phyloP scores from a whole-genome alignment of 2,329 filamentous ascomycete species.

The Sordariomycetes sp. region DNA sequence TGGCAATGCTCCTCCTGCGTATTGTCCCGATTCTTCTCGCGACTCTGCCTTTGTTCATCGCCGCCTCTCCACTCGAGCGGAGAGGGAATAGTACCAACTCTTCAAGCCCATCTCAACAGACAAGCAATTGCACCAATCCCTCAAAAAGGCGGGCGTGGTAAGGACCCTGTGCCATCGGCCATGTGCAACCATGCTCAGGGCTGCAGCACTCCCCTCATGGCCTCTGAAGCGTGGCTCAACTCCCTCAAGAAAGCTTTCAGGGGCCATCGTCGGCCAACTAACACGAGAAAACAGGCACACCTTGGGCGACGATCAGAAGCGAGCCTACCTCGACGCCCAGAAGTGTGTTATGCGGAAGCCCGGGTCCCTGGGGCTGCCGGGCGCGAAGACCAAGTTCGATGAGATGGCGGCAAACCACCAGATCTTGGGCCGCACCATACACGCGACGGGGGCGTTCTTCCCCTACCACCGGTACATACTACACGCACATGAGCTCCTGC shows the following conservation, averaged over 20 bases:
- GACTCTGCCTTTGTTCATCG: not conserved
- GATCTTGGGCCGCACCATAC: slow-evolving; percentile 5
- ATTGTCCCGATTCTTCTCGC: not conserved
- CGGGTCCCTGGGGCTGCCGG: not conserved
- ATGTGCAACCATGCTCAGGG: not conserved
- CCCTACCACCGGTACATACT: slow-evolving; percentile 8
- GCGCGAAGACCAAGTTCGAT: slow-evolving; percentile 6
- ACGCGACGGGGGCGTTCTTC: slow-evolving; percentile 5
- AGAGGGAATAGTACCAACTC: not conserved
- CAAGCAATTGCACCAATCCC: not conserved
- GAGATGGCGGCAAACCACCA: slow-evolving; percentile 6
- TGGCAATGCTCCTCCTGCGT: no score
- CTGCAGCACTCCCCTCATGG: not conserved
- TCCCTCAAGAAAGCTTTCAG: not conserved
- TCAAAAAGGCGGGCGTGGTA: not conserved
- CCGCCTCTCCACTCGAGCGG: not conserved
- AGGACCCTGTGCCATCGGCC: no score
- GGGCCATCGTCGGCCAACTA: not conserved
- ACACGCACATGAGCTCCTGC: slow-evolving; percentile 5
- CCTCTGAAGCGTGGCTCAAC: not conserved
- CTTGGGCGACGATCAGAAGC: slow-evolving; percentile 5
- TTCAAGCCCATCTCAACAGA: not conserved
- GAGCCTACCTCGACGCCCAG: slow-evolving; percentile 6
- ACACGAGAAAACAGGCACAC: not conserved
- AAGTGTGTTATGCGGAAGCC: slow-evolving; percentile 5